Evolutionary conservation across 306 rosid genomes (phyloP), one percentile per base, ranked within the genome.

Genomic region (Ochetophila trinervis): DNA sequence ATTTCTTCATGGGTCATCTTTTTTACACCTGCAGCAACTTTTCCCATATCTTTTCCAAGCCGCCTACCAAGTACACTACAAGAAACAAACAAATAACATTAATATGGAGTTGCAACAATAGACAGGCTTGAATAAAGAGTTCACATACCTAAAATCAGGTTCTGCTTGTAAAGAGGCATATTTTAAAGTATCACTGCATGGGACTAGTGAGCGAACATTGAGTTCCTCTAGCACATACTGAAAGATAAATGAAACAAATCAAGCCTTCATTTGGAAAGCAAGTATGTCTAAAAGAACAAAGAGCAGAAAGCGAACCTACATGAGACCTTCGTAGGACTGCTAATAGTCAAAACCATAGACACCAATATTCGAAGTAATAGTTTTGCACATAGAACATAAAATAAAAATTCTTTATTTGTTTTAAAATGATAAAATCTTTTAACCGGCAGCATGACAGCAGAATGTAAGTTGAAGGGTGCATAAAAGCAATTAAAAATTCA

Each of bases 181-280:
- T 78, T 87, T 87, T 69, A 89, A 75, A 2, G 94, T 87, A 82
- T 93, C 95, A 57, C 84, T 81, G 68, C 98, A 92, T 57, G 98
- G 83, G 47, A 82, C 86, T 67, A 92, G 96, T 66, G 87, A 92
- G 45, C 85, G 82, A 48, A 92, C 75, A 66, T 92, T 92, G 71
- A 92, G 96, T 66, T 92, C 98, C 74, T 92, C 98, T 61, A 89
- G 76, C 53, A 89, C 95, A 75, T 85, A 89, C 98, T 91, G 87
- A 67, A 67, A 73, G 15, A 65, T 55, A 80, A 62, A 79, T 60
- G 67, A 63, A 73, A 42, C 27, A 30, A 73, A 35, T 65, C 51
- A 72, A 68, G 49, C 63, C 24, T 65, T 36, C 42, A 24, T 35
- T 32, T 19, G 52, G 52, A 45, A 21, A 36, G 53, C 30, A 21